phyloP scores from a whole-genome alignment of 441 rosid genomes.

The Pelargonium australe region DNA sequence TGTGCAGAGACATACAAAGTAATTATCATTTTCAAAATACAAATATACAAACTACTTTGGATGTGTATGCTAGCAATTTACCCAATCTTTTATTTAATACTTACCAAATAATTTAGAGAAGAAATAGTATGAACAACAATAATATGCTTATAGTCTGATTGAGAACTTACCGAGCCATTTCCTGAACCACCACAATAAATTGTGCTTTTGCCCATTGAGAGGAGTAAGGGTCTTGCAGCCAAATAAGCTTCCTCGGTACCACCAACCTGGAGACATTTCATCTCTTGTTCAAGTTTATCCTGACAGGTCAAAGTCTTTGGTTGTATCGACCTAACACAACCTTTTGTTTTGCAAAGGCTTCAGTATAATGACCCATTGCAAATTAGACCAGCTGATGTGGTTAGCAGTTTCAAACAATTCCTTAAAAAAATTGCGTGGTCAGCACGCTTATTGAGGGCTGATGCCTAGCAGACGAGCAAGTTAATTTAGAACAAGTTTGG shows the following conservation, averaged over 20 bases:
- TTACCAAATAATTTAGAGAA: not conserved
- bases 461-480: not conserved
- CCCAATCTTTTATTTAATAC: not conserved
- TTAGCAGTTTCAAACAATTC: not conserved
- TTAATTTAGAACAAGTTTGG: not conserved
- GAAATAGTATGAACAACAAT: not conserved
- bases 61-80: not conserved
- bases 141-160: not conserved
- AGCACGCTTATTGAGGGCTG: not conserved
- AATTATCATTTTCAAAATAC: not conserved
- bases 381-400: not conserved
- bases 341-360: not conserved
- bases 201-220: constrained; percentile 72
- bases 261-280: constrained; percentile 59
- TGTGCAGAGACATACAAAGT: not conserved
- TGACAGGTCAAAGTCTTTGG: not conserved
- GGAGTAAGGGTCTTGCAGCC: constrained; percentile 58
- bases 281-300: constrained; percentile 14
- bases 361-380: not conserved
- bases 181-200: constrained; percentile 88
- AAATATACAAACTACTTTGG: constrained; percentile 4
- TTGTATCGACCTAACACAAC: constrained; percentile 8
- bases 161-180: constrained; percentile 78
- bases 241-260: constrained; percentile 68
- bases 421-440: not conserved